Conservation (phyloP, 1,284 basidiomycete genomes). For the Singerocomus rubriflavus region DNA sequence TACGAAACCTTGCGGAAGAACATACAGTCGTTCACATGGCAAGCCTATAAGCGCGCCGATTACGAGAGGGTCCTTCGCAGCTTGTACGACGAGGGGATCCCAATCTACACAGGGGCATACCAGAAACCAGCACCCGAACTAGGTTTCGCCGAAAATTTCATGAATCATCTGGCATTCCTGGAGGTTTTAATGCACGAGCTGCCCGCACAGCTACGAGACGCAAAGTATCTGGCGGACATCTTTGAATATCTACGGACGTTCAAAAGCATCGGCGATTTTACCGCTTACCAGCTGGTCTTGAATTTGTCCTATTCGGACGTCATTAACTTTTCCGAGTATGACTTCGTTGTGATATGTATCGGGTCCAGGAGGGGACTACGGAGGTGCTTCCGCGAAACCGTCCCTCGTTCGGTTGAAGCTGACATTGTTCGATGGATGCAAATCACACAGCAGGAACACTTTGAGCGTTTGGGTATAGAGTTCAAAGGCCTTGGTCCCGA, state of each 20-base stretch:
- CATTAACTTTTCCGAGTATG: conserved; percentile 54
- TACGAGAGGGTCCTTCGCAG: conserved; percentile 48
- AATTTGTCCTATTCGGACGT: conserved; percentile 53
- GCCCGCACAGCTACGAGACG: conserved; percentile 39
- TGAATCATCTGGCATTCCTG: conserved; percentile 55
- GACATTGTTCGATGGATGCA: conserved; percentile 58
- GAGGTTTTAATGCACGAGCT: conserved; percentile 54
- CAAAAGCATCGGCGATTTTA: conserved; percentile 61
- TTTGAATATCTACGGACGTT: conserved; percentile 53
- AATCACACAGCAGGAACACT: conserved; percentile 50
- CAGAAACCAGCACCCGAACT: conserved; percentile 58
- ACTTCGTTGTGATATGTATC: conserved; percentile 60
- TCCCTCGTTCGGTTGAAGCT: conserved; percentile 40
- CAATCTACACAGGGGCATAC: conserved; percentile 63
- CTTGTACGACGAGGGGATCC: conserved; percentile 35
- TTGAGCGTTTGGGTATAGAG: conserved; percentile 46
- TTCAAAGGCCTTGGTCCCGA: conserved; percentile 48
- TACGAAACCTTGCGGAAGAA: conserved; percentile 50
- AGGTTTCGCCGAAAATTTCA: conserved; percentile 41
- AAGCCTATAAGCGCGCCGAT: conserved; percentile 41
- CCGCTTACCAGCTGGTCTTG: conserved; percentile 54
- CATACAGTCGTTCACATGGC: conserved; percentile 53
- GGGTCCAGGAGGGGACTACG: conserved; percentile 54
- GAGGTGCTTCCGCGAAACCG: conserved; percentile 32
- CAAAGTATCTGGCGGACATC: conserved; percentile 50